Percentiles rank a stretch among this genome's conserved stretches.
These are phyloP conservation scores for Papilionanthe hybrid DNA, from an alignment of 116 monocot genomes.

Conservation along the genomic window DNA sequence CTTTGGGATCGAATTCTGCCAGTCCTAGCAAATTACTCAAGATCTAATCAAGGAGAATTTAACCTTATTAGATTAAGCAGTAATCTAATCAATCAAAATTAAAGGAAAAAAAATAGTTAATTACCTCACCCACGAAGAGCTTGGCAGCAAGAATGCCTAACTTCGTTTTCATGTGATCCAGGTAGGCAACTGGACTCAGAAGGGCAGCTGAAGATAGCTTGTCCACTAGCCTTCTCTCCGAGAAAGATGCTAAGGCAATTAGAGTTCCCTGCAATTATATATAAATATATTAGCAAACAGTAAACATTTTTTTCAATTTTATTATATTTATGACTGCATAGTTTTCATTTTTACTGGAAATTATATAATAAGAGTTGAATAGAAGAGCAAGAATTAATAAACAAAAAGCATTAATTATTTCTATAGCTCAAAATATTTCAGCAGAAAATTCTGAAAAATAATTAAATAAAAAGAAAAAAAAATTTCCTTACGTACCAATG, in stretches of 20 bases:
- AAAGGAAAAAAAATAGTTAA: too few species aligned
- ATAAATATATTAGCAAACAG: too few species aligned
- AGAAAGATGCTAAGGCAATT: constrained; percentile 71
- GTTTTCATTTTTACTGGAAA: too few species aligned
- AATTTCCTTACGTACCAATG: constrained; percentile 44
- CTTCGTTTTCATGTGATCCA: constrained; percentile 69
- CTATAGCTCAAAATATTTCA: too few species aligned
- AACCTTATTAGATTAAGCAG: neutral
- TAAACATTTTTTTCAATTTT: too few species aligned
- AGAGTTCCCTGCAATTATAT: constrained; percentile 55
- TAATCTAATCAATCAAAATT: too few species aligned
- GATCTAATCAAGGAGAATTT: constrained; percentile 20
- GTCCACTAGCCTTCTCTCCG: constrained; percentile 59
- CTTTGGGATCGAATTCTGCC: constrained; percentile 70
- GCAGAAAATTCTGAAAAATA: neutral
- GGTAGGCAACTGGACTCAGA: constrained; percentile 70
- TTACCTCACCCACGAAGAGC: constrained; percentile 63
- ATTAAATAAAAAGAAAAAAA: neutral
- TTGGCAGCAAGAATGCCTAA: constrained; percentile 54
- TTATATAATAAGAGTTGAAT: too few species aligned
- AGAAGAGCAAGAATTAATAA: too few species aligned
- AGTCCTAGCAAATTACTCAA: constrained; percentile 46
- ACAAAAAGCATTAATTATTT: too few species aligned
- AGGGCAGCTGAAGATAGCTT: constrained; percentile 71
- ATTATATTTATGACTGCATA: too few species aligned